A percentile compares a stretch with the other conserved stretches of the same genome.
phyloP scores from a whole-genome alignment of 495 filamentous ascomycete species.

The Lepidopterella palustris region DNA sequence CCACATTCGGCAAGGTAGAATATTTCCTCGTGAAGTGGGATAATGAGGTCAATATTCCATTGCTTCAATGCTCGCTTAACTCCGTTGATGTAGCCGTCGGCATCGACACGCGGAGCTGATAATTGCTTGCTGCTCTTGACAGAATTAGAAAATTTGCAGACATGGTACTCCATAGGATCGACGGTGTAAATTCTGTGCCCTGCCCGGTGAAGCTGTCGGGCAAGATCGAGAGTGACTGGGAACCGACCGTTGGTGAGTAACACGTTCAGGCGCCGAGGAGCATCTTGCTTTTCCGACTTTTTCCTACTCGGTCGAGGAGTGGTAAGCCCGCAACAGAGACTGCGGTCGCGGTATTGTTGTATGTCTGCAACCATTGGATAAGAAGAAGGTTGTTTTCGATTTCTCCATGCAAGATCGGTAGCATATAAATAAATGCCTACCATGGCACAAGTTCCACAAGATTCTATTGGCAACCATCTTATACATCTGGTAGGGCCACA shows the following conservation, averaged over 20 bases:
- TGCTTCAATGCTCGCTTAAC: constrained; percentile 22
- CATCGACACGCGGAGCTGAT: constrained; percentile 28
- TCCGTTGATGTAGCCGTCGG: constrained; percentile 24
- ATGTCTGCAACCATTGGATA: too few species aligned
- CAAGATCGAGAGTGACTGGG: constrained; percentile 35
- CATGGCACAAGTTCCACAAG: too few species aligned
- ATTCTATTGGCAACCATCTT: too few species aligned
- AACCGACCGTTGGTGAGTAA: constrained; percentile 38
- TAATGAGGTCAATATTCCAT: constrained; percentile 30
- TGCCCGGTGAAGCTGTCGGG: constrained; percentile 30
- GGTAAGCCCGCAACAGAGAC: too few species aligned
- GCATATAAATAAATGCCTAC: too few species aligned
- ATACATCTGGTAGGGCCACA: too few species aligned
- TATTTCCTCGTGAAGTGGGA: constrained; percentile 36
- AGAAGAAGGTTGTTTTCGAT: too few species aligned
- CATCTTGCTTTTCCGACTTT: too few species aligned
- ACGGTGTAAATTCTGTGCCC: constrained; percentile 30
- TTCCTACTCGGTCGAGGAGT: too few species aligned
- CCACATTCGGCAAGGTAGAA: constrained; percentile 30
- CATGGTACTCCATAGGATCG: constrained; percentile 37
- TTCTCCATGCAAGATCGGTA: too few species aligned
- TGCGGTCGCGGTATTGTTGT: too few species aligned
- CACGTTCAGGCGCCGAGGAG: constrained; percentile 30
- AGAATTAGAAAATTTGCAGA: constrained; percentile 31
- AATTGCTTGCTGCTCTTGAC: constrained; percentile 24